Base-by-base conservation (phyloP, 2,329 filamentous ascomycete species). In the Cladosporium sp. region DNA sequence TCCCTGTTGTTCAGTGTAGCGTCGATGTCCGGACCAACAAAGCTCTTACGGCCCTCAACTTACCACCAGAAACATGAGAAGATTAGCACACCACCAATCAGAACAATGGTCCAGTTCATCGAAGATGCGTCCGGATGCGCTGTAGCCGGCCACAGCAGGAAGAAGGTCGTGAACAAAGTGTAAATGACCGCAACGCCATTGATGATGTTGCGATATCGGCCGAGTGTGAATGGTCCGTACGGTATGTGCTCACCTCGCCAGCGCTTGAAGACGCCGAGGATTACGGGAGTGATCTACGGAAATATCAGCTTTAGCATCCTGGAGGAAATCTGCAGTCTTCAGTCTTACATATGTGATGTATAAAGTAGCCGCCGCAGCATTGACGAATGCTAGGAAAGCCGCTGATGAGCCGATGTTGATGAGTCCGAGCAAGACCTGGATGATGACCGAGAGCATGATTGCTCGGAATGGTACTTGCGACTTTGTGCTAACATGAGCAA, bases 171-270 rank as follows among this genome's bases (percentile, higher is more conserved):
- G 25, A 55, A 55, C n/a, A 40, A 43, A 5, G 51, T 55, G 38
- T 55, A 83, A 3, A 72, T 42, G 40, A 69, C 43, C 1, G 69
- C 65, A 2, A 58, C 54, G 15, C 73, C 68, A 25, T 61, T 56
- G 57, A 61, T 45, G 2, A 40, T 14, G 15, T 43, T 36, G 36
- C 60, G 50, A 14, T 17, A 59, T 15, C 43, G 39, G 15, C 60
- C 60, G 7, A 61, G 60, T 7, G 34, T 15, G 34, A 55, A 61
- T 14, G 60, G 60, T 2, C 60, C 60, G 36, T 56, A 60, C 5
- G 34, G 28, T 14, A 61, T 57, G 14, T 39, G 43, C 37, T 61
- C 57, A 20, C 57, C 49, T 3, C 60, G 57, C 5, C 22, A 17
- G 6, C 60, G 51, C 37, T 60, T 61, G 25, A 55, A 25, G 15